A percentile compares a stretch with the other conserved stretches of the same genome.
phyloP scores from a whole-genome alignment of 176 grass and related monocot species.

The Dendrocalamus sinicus region DNA sequence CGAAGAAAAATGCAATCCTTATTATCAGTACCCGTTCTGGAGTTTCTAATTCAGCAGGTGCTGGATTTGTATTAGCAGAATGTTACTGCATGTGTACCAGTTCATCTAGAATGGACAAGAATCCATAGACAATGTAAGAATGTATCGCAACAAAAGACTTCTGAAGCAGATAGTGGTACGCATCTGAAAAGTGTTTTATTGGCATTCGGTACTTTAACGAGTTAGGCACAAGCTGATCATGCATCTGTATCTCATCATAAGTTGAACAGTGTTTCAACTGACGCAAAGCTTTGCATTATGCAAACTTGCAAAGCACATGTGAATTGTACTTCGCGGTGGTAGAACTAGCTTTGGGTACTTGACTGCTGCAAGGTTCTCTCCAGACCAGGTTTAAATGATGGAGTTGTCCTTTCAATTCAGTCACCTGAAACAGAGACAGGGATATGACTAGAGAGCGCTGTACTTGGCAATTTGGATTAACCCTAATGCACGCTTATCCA shows the following conservation, averaged over 20 bases:
- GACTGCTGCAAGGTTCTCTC: slow-evolving; percentile 28
- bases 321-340: neutral
- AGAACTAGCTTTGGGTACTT: neutral
- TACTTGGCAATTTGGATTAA: neutral
- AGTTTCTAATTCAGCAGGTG: neutral
- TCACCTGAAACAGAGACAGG: slow-evolving; percentile 1
- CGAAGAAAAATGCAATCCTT: neutral
- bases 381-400: slow-evolving; percentile 1
- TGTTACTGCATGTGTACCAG: neutral
- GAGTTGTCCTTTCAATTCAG: neutral
- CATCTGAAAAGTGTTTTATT: neutral
- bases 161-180: neutral
- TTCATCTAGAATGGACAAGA: neutral
- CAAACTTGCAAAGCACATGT: slow-evolving; percentile 1
- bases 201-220: too few species aligned
- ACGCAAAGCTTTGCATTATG: neutral
- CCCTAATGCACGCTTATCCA: neutral
- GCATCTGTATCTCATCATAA: neutral
- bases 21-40: neutral
- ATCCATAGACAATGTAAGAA: neutral
- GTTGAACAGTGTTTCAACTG: neutral
- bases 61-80: neutral
- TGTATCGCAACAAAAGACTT: neutral
- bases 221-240: neutral
- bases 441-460: neutral